phyloP scores from a whole-genome alignment of 2,329 filamentous ascomycete species.

The Epichloe sp. region DNA sequence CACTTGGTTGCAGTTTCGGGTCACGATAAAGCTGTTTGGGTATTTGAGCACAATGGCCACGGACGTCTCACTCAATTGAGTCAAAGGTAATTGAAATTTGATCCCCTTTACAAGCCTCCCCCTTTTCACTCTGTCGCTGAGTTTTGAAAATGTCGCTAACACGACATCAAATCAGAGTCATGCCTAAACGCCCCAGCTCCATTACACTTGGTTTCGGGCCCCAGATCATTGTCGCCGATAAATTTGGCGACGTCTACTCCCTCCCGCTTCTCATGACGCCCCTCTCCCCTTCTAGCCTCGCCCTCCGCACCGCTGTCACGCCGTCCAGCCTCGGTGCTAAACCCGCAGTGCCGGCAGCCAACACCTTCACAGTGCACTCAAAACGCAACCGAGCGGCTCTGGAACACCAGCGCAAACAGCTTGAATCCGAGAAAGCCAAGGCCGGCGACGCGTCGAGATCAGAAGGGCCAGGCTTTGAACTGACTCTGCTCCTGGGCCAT shows the following conservation, averaged over 20 bases:
- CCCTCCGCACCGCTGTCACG: conserved; percentile 8
- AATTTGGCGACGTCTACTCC: conserved; percentile 92
- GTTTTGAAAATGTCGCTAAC: not conserved
- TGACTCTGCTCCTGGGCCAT: conserved; percentile 74
- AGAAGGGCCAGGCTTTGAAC: conserved; percentile 49
- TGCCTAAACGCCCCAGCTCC: conserved; percentile 82
- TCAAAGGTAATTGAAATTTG: conserved; percentile 41
- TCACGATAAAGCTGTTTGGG: conserved; percentile 85
- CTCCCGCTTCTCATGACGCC: conserved; percentile 47
- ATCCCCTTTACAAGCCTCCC: not conserved
- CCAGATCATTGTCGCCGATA: conserved; percentile 75
- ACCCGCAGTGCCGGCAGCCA: conserved; percentile 36
- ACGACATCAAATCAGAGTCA: conserved; percentile 37
- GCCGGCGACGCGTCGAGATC: conserved; percentile 10
- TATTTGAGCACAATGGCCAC: conserved; percentile 54
- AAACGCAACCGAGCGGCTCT: conserved; percentile 48
- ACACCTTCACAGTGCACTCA: conserved; percentile 49
- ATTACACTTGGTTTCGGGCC: conserved; percentile 56
- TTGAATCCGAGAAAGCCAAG: conserved; percentile 19
- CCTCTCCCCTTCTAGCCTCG: conserved; percentile 7
- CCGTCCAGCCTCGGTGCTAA: conserved; percentile 11
- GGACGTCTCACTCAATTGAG: conserved; percentile 55
- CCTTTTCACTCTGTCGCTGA: not conserved
- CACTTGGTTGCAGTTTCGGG: conserved; percentile 68
- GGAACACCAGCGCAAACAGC: conserved; percentile 40